Evolutionary conservation across 371 early-diverging fungal genomes (phyloP).

Genomic region (Mortierella sp.): DNA sequence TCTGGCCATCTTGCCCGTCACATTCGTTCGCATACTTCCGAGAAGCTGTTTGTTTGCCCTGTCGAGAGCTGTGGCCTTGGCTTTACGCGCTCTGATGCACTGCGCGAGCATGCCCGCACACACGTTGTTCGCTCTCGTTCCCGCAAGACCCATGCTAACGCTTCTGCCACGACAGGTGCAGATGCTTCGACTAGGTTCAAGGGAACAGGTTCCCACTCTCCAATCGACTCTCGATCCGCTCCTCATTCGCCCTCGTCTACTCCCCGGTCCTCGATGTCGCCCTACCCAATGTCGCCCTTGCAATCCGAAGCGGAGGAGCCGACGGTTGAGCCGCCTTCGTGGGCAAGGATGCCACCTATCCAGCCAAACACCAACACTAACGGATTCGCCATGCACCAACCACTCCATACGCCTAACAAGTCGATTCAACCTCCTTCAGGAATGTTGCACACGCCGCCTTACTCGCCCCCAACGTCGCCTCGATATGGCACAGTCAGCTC

Average conservation of each 20-base stretch:
- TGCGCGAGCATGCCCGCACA: conserved; percentile 49
- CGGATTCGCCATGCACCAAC: conserved; percentile 10
- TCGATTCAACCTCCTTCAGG: conserved; percentile 10
- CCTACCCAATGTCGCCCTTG: conserved; percentile 46
- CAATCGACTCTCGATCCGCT: conserved; percentile 8
- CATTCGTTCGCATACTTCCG: conserved; percentile 53
- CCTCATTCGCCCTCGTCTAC: conserved; percentile 47
- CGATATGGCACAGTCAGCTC: conserved; percentile 41
- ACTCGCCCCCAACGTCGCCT: conserved; percentile 50
- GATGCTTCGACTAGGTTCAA: too few species aligned
- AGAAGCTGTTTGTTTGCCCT: conserved; percentile 53
- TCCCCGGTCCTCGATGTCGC: conserved; percentile 46
- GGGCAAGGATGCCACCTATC: conserved; percentile 54
- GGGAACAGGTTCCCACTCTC: not conserved
- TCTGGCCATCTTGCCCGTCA: conserved; percentile 53
- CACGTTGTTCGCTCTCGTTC: conserved; percentile 38
- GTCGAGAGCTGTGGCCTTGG: conserved; percentile 51
- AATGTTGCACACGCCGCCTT: conserved; percentile 51
- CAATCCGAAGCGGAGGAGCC: conserved; percentile 50
- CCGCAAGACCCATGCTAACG: conserved; percentile 41
- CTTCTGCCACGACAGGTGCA: conserved; percentile 11
- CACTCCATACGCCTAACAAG: conserved; percentile 22
- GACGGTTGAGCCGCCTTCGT: conserved; percentile 32
- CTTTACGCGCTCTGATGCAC: conserved; percentile 51
- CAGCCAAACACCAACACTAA: conserved; percentile 27